phyloP scores from a whole-genome alignment of 495 filamentous ascomycete genomes.

The Penicillium angulare region DNA sequence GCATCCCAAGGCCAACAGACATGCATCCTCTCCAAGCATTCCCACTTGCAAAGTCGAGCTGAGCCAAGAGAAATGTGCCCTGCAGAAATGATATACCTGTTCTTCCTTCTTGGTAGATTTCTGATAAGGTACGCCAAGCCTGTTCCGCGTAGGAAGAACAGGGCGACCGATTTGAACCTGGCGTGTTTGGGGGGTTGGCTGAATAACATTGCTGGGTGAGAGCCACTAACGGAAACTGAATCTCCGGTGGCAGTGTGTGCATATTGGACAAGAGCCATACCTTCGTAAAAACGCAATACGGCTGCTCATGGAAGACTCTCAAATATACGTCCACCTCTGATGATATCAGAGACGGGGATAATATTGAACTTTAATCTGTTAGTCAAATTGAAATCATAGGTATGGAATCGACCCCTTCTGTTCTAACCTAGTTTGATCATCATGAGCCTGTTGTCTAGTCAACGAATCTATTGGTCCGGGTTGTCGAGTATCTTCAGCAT shows the following conservation, averaged over 20 bases:
- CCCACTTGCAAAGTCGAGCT: constrained; percentile 28
- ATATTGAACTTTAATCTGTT: background rate
- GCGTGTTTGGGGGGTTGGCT: constrained; percentile 4
- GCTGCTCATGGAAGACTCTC: constrained; percentile 28
- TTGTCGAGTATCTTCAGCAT: too few species aligned
- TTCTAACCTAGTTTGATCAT: background rate
- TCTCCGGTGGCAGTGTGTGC: constrained; percentile 15
- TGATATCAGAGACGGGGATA: constrained; percentile 13
- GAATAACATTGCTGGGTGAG: constrained; percentile 28
- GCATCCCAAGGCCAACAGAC: constrained; percentile 24
- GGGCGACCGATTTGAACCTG: background rate
- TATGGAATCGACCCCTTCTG: background rate
- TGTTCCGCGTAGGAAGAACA: constrained; percentile 16
- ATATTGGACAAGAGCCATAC: constrained; percentile 21
- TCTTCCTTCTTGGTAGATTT: constrained; percentile 14
- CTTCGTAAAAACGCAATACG: constrained; percentile 25
- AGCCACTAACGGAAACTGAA: constrained; percentile 24
- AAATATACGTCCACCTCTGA: constrained; percentile 25
- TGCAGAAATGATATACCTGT: constrained; percentile 27
- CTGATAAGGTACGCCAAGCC: constrained; percentile 25
- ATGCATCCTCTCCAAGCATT: constrained; percentile 21
- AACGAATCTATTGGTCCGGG: too few species aligned
- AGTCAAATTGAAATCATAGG: background rate
- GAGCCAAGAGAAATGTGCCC: constrained; percentile 26
- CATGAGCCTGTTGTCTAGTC: background rate